Base-by-base conservation (phyloP, 2,329 filamentous ascomycete genomes). In the Dactylella cylindrospora region DNA sequence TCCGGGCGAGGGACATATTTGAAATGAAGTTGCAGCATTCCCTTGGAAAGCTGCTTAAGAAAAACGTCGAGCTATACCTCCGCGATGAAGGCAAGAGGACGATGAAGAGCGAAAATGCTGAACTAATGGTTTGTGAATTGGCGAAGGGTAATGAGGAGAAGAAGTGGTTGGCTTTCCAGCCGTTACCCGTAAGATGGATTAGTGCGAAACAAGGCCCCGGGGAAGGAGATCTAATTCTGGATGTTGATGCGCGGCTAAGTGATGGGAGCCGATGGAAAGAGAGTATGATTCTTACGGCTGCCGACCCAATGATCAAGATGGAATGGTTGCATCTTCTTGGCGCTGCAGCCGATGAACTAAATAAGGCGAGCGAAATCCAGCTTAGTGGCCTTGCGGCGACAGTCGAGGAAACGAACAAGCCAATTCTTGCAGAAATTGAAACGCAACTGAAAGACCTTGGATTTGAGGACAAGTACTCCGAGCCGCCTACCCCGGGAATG, bases 81-180 rank as follows among this genome's bases (percentile, higher is more conserved):
- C 83, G 93, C 70, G 91, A 97, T 70, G 88, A 88, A 67, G 33
- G 52, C 3, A 40, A 40, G 15, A 65, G 83, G 19, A 77, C 80
- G n/a, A 80, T 81, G 41, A 78, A 80, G 28, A 80, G 80, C 2
- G 81, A 85, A 65, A 76, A 80, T 41, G 90, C 91, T 5, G 93
- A 98, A 72, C 72, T 98, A n/a, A 80, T 98, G 17, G 85, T 98
- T 53, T 90, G 91, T 67, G 90, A 97, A 72, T 83, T 90, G n/a
- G 89, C 90, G 36, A 80, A 82, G 46, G 79, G 80, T 4, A 83
- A 85, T 10, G 82, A 83, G 47, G 76, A 78, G 23, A 41, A 60
- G 20, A 70, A 69, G 22, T 97, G 89, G 83, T 79, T 98, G 3
- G 79, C 98, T 0, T 95, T 98, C 69, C 86, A 90, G n/a, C 91